These are phyloP conservation scores for Dryas integrifolia DNA, from an alignment of 331 rosid genomes.

Conservation along the genomic window DNA sequence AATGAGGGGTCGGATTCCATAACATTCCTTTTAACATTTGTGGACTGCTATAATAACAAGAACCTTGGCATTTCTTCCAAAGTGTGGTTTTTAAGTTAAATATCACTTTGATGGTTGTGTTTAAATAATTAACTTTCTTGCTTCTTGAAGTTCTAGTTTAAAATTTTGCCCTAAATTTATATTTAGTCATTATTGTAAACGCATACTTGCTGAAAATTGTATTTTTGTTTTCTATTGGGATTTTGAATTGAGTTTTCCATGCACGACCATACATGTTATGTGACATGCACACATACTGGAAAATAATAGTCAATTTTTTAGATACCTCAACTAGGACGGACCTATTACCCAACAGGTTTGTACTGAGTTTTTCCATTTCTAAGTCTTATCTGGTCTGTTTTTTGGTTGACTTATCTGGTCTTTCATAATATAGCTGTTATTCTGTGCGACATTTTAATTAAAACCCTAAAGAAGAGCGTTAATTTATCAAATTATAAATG, in stretches of 20 bases:
- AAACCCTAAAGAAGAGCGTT: conserved; percentile 6
- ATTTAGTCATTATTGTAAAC: not conserved
- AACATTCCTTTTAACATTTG: not conserved
- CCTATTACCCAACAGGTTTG: not conserved
- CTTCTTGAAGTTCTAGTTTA: not conserved
- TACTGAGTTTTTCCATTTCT: not conserved
- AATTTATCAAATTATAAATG: conserved; percentile 21
- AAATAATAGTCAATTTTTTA: not conserved
- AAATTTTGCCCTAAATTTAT: not conserved
- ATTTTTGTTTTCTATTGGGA: not conserved
- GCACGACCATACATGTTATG: not conserved
- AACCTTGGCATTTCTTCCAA: not conserved
- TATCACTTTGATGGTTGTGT: not conserved
- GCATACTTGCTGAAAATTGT: not conserved
- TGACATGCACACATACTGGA: not conserved
- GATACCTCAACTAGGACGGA: conserved; percentile 6
- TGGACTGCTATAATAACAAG: not conserved
- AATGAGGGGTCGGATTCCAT: not conserved
- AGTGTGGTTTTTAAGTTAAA: not conserved
- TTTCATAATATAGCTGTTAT: not conserved
- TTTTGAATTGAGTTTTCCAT: not conserved
- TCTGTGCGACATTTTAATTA: not conserved
- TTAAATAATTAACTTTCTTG: not conserved
- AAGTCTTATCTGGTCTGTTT: no score
- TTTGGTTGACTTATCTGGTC: not conserved